Base-by-base conservation (phyloP, 805 yeast species). In the Starmera quercuum region DNA sequence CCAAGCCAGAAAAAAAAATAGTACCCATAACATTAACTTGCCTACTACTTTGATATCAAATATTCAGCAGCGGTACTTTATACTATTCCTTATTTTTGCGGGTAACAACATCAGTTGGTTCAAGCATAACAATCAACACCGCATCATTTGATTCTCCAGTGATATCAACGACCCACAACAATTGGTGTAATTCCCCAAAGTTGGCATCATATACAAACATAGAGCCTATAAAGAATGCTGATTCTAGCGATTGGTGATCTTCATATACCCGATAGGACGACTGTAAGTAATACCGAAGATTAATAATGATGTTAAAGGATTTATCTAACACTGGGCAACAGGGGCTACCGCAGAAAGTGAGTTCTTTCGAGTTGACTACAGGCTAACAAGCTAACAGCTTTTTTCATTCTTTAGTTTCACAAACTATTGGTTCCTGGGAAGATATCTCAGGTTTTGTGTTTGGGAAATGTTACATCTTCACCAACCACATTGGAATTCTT, bases 201-300 rank as follows among this genome's bases (percentile, higher is more conserved):
- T n/a, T n/a, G n/a, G n/a, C n/a, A n/a, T n/a, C n/a, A n/a, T n/a
- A n/a, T n/a, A n/a, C n/a, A n/a, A n/a, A n/a, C n/a, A n/a, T n/a
- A n/a, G n/a, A n/a, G n/a, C n/a, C n/a, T n/a, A n/a, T n/a, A 21
- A 8, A 21, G 5, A 25, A 25, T 25, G 27, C 65, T 83, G 29
- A 63, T 81, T 17, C 63, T 90, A 28, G 94, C 94, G 3, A 75
- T 90, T 42, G 95, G 96, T 8, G 97, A 90, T 53, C 68, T 90
- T 2, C 86, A 80, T 56, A 82, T 90, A 21, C 98, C 98, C 2
- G 87, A 85, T 36, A 65, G 96, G 44, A 83, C 90, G 8, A 65
- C 73, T 19, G 88, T 66, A 53, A 42, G 75, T 59, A 16, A n/a
- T n/a, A n/a, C n/a, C n/a, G n/a, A n/a, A n/a, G n/a, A n/a, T n/a